These are phyloP conservation scores for Immersiporthe knoxdaviesiana DNA, from an alignment of 2,329 filamentous ascomycete genomes.

Conservation along the genomic window DNA sequence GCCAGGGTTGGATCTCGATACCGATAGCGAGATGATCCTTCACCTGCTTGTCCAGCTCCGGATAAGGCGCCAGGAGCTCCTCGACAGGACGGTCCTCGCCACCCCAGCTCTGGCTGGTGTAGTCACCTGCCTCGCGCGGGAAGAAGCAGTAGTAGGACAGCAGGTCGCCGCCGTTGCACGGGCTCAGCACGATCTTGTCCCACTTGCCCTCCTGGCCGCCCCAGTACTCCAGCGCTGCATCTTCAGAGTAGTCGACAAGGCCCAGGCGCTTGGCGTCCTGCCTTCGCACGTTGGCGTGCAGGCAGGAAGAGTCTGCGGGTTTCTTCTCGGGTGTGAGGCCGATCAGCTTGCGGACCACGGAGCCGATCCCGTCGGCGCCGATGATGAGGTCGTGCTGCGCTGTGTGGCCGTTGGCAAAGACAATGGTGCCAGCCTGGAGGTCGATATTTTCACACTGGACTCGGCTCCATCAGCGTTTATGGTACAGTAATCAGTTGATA, in stretches of 20 bases:
- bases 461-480: not conserved
- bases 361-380: slow-evolving; percentile 70
- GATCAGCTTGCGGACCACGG: slow-evolving; percentile 63
- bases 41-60: slow-evolving; percentile 61
- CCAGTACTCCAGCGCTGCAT: slow-evolving; percentile 71
- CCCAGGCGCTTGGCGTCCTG: slow-evolving; percentile 63
- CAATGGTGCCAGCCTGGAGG: slow-evolving; percentile 51
- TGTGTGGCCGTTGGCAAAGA: slow-evolving; percentile 55
- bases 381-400: slow-evolving; percentile 62
- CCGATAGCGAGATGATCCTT: slow-evolving; percentile 61
- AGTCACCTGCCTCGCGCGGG: slow-evolving; percentile 62
- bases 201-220: slow-evolving; percentile 65
- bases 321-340: slow-evolving; percentile 63
- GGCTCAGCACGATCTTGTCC: slow-evolving; percentile 73
- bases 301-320: slow-evolving; percentile 63
- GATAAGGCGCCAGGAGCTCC: slow-evolving; percentile 64
- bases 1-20: slow-evolving; percentile 66
- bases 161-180: slow-evolving; percentile 67
- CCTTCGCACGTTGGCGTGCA: slow-evolving; percentile 67
- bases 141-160: slow-evolving; percentile 75
- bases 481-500: no score
- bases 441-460: slow-evolving; percentile 54
- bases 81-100: slow-evolving; percentile 55
- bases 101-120: slow-evolving; percentile 63
- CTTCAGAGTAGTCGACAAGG: slow-evolving; percentile 63